Base-by-base conservation (phyloP, 257 asterid species). In the Fraxinus cuspidata region DNA sequence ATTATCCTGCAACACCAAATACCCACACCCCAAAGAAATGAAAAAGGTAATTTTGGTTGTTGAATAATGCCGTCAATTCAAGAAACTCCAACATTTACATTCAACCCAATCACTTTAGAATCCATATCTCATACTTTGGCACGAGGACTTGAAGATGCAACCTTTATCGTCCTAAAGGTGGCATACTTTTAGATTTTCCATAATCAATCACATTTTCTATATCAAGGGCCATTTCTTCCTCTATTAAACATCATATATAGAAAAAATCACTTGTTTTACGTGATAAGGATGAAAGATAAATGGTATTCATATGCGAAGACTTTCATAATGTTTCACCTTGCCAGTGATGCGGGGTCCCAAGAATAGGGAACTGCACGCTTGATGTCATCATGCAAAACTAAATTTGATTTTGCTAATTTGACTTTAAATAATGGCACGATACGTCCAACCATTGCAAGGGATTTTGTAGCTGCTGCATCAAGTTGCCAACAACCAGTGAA, bases 261-360 rank as follows among this genome's bases (percentile, higher is more conserved):
- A 21, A 58, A 23, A 56, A 56, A 2, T 10, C 18, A 19, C 25
- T 27, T 21, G n/a, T 23, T 77, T 71, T 42, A 65, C 4, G 15
- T 32, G 67, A 42, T 32, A 34, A 56, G 27, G 72, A 74, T 34
- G 64, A 81, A 51, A 66, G 32, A 29, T 23, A 16, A 75, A 78
- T 73, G 67, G 49, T 69, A 70, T 25, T 16, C 16, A 42, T 11
- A 77, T 13, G 78, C 73, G 1, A 47, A 35, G 6, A 25, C 44
- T 67, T 49, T 21, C 63, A 21, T 53, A 70, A 67, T 79, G 68
- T 28, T 75, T 84, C 80, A 96, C 99, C 99, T 93, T 77, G 99
- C 97, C 70, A 96, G 83, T 70, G 98, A 88, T 79, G 97, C 86
- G 31, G 99, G 96, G 85, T 96, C 97, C 99, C 99, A 96, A 79